These are phyloP conservation scores for Pseudofabraea citricarpa DNA, from an alignment of 2,329 filamentous ascomycete species.

Conservation along the genomic window DNA sequence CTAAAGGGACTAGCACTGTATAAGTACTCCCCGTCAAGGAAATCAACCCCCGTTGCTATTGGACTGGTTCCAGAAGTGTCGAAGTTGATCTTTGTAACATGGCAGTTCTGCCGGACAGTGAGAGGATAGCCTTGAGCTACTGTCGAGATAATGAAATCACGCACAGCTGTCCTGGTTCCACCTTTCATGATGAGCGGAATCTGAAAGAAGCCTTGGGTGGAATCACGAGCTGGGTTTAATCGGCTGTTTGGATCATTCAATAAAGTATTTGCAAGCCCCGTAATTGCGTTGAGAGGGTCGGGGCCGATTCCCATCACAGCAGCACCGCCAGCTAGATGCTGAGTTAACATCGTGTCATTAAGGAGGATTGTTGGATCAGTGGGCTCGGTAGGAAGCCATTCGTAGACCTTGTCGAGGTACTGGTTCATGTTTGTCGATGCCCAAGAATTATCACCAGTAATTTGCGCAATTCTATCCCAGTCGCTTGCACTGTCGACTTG, in stretches of 20 bases:
- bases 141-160: conserved; percentile 20
- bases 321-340: conserved; percentile 9
- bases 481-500: no score
- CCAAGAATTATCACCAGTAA: conserved; percentile 23
- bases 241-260: conserved; percentile 12
- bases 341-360: conserved; percentile 7
- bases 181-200: conserved; percentile 15
- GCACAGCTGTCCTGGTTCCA: conserved; percentile 14
- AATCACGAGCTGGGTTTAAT: conserved; percentile 11
- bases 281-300: conserved; percentile 10
- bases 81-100: conserved; percentile 38
- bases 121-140: conserved; percentile 14
- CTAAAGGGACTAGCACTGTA: conserved; percentile 37
- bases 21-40: conserved; percentile 34
- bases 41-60: conserved; percentile 38
- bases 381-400: conserved; percentile 10
- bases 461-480: conserved; percentile 13
- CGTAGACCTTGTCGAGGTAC: no score
- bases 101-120: conserved; percentile 14
- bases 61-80: conserved; percentile 26
- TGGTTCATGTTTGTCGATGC: conserved; percentile 15
- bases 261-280: conserved; percentile 8
- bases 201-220: conserved; percentile 15
- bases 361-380: conserved; percentile 8
- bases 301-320: conserved; percentile 10